Percentiles rank a stretch among this genome's conserved stretches.
Conservation (phyloP, 2,329 filamentous ascomycete genomes). For the Colletotrichum noveboracense region DNA sequence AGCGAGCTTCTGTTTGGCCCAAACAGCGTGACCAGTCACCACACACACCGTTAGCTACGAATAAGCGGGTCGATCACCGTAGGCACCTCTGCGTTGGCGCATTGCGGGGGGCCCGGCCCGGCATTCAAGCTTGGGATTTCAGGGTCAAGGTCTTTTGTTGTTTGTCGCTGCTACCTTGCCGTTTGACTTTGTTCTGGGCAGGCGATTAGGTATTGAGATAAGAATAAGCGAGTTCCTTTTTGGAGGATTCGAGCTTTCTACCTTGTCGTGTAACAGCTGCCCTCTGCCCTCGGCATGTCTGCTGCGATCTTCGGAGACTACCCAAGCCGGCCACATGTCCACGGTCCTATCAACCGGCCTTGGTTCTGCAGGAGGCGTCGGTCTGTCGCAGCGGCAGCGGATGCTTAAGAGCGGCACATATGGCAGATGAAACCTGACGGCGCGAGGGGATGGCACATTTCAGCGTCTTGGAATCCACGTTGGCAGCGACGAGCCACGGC, state of each 20-base stretch:
- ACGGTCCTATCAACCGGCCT: neutral
- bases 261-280: neutral
- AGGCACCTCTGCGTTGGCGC: neutral
- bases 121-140: neutral
- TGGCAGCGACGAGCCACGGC: neutral
- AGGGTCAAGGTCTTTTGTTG: neutral
- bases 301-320: neutral
- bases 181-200: neutral
- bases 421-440: constrained; percentile 1
- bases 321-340: neutral
- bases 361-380: neutral
- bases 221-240: neutral
- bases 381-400: neutral
- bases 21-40: neutral
- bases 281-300: neutral
- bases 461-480: neutral
- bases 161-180: neutral
- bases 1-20: neutral
- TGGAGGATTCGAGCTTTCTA: neutral
- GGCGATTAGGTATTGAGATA: neutral
- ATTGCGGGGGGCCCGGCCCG: constrained; percentile 7
- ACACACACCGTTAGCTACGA: neutral
- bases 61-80: neutral
- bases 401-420: constrained; percentile 3
- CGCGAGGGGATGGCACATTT: neutral